Base-by-base conservation (phyloP, 1,284 basidiomycete species). In the Anthracocystis setariae region DNA sequence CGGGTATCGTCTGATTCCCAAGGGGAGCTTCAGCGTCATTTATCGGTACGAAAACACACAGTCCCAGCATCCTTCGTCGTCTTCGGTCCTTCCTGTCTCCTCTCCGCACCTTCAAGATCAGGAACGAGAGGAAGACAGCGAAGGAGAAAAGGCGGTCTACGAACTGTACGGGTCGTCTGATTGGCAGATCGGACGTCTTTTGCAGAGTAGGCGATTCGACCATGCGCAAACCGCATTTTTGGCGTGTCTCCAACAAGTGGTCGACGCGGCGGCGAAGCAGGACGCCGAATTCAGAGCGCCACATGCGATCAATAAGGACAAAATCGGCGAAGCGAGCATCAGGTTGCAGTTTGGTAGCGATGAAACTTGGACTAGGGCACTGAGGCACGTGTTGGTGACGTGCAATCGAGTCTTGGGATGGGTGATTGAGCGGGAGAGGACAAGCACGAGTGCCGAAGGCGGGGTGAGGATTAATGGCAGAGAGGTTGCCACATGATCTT, bases 191-290 rank as follows among this genome's bases (percentile, higher is more conserved):
- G 90, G 91, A 0, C 88, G 94, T 29, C 83, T 98, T 17, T 85
- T 98, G 40, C 94, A 98, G 81, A 96, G 96, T 78, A 88, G 95
- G 24, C 88, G 95, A 17, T 99, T 98, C 84, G 95, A 98, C 84
- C 89, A 91, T 71, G 96, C 91, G 2, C 95, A 98, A 90, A 92
- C 95, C 5, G 93, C 92, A 3, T 93, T 98, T 74, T 86, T 99
- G 43, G 94, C 97, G 68, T 97, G 94, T 80, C 85, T 98, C 40
- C 90, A 92, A 73, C 93, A 98, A 80, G 85, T 97, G 37, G 89
- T 92, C 82, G 93, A 95, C 53, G 89, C 89, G 77, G 91, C 92
- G 35, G 86, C 87, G 13, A 88, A 90, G 73, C 37, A 45, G 8
- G 92, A 94, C 76, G 72, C 87, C 21, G 84, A 85, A 50, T 85